Evolutionary conservation across 2,329 filamentous ascomycete genomes (phyloP).

Genomic region (Trichoderma cornu-damae): DNA sequence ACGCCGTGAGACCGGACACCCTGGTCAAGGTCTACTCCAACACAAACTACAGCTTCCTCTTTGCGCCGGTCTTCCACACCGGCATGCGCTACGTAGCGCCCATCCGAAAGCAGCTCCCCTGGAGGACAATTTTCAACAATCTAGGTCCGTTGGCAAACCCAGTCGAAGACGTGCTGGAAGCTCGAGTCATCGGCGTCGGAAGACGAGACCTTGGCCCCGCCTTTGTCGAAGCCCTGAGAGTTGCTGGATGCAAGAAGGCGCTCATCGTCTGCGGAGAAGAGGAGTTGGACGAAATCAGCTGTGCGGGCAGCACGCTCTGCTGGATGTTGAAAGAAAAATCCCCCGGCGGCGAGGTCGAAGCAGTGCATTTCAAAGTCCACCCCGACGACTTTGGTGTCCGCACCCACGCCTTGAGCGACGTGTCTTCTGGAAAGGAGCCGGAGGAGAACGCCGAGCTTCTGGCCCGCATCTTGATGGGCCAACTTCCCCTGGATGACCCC

Average conservation of each 20-base stretch:
- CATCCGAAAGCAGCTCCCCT: conserved; percentile 81
- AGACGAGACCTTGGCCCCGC: conserved; percentile 80
- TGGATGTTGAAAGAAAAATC: conserved; percentile 65
- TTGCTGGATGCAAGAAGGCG: conserved; percentile 74
- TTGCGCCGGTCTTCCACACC: conserved; percentile 92
- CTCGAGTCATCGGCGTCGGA: conserved; percentile 88
- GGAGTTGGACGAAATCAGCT: conserved; percentile 92
- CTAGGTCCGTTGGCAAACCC: conserved; percentile 91
- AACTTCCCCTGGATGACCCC: conserved; percentile 70
- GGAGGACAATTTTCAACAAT: conserved; percentile 96
- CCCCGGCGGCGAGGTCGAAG: conserved; percentile 41
- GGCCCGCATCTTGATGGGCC: conserved; percentile 66
- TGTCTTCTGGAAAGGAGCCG: conserved; percentile 80
- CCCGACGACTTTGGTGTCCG: conserved; percentile 85
- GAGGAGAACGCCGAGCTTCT: conserved; percentile 83
- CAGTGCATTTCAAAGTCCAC: conserved; percentile 72
- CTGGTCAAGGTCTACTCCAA: conserved; percentile 67
- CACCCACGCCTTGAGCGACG: conserved; percentile 66
- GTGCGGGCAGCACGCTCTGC: conserved; percentile 81
- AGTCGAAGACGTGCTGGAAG: conserved; percentile 76
- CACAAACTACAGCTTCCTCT: conserved; percentile 92
- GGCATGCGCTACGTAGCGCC: conserved; percentile 87
- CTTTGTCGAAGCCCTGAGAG: conserved; percentile 76
- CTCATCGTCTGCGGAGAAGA: conserved; percentile 91
- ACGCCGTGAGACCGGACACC: conserved; percentile 65